These are phyloP conservation scores for Breviolum minutum DNA, from an alignment of 73 alveolate genomes.

Conservation along the genomic window DNA sequence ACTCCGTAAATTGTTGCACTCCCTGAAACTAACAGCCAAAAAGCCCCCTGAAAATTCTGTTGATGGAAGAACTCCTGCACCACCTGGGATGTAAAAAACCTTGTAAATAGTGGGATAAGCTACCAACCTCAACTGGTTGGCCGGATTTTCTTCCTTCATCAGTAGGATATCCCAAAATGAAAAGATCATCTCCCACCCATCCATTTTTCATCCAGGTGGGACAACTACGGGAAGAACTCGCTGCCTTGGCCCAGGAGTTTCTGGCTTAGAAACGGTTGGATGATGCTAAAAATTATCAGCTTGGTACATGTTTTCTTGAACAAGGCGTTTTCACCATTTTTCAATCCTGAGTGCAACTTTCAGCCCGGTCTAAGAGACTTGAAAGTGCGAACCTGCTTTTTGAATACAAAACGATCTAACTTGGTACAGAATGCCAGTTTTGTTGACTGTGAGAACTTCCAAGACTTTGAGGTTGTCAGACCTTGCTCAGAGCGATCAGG, in stretches of 20 bases:
- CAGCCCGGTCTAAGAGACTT: too few relatives aligned
- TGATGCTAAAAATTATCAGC: neutral
- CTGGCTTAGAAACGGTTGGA: neutral
- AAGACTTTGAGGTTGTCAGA: slow-evolving; percentile 37
- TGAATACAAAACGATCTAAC: neutral
- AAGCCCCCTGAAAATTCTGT: too few relatives aligned
- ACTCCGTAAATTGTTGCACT: too few relatives aligned
- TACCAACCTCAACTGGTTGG: too few relatives aligned
- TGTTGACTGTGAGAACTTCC: neutral
- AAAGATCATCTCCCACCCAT: neutral
- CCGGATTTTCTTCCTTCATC: too few relatives aligned
- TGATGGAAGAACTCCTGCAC: too few relatives aligned
- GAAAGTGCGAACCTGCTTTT: neutral
- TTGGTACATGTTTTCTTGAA: neutral
- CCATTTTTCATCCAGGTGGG: slow-evolving; percentile 6
- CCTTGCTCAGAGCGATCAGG: slow-evolving; percentile 52
- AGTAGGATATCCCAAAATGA: too few relatives aligned
- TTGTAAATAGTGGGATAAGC: too few relatives aligned
- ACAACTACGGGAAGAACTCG: slow-evolving; percentile 53
- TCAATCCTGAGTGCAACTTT: too few relatives aligned
- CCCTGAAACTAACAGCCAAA: too few relatives aligned
- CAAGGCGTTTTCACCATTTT: neutral
- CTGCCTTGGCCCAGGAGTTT: slow-evolving; percentile 27
- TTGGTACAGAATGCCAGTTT: neutral
- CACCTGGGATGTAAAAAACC: too few relatives aligned